Base-by-base conservation (phyloP, 164 flowering plant species). In the Vitis cinerea region DNA sequence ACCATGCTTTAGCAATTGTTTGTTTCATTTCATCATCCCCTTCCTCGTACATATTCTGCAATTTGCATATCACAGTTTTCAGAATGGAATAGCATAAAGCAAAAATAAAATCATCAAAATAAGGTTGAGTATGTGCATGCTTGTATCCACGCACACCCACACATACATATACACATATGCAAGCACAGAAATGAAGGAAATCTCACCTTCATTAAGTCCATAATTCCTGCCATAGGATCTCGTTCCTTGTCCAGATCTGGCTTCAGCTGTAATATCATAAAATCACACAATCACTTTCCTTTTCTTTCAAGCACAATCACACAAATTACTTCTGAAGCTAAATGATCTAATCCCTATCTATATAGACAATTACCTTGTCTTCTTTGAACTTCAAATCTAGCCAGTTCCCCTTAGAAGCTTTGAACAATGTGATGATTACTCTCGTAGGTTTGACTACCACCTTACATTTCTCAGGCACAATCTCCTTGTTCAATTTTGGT, bases 211-310 rank as follows among this genome's bases (percentile, higher is more conserved):
- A 92, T 92, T 73, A 94, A 63, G 68, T 87, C 99, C 99, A 95
- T 95, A 13, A 95, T 91, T 73, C 99, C 98, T 7, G 97, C 96
- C 99, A 93, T 91, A 0, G 99, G 99, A 71, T 93, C 98, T 57
- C 74, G 66, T 6, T 86, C 90, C 66, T 91, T 86, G 47, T 86
- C 96, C 64, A 86, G 9, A 67, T 71, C 84, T 6, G 98, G 97
- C 81, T 91, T 93, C 77, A 91, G 72, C 99, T 93, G 83, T 55
- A 74, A 54, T 23, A 77, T 8, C 15, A 49, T 10, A 66, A 55
- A 27, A 47, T 11, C 61, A 58, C 12, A n/a, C 44, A 53, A 59
- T 56, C 17, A 48, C 12, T 54, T n/a, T 19, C 10, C 44, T 3
- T 37, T 37, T 37, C 44, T 37, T 23, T 37, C 0, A 37, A 37